These are phyloP conservation scores for Penicillium sp. DNA, from an alignment of 2,329 filamentous ascomycete species.

Conservation along the genomic window DNA sequence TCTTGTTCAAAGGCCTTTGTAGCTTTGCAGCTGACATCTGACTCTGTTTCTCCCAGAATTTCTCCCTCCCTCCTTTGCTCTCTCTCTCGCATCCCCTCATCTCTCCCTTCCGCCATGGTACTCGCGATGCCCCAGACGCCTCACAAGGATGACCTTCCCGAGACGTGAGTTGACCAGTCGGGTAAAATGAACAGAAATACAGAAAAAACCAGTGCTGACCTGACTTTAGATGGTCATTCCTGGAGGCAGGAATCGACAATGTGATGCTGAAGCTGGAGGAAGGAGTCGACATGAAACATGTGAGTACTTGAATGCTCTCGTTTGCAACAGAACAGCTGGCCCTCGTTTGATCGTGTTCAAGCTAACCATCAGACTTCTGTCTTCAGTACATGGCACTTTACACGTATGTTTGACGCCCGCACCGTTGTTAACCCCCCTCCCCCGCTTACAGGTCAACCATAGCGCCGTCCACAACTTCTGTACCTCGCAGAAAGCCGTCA, in stretches of 20 bases:
- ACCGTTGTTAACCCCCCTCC: slow-evolving; percentile 26
- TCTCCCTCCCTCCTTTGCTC: neutral
- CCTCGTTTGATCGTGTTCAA: neutral
- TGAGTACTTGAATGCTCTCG: slow-evolving; percentile 39
- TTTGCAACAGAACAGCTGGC: neutral
- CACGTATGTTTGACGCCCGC: slow-evolving; percentile 60
- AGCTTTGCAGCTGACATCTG: neutral
- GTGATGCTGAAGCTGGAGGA: slow-evolving; percentile 93
- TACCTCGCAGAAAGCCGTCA: slow-evolving; percentile 91
- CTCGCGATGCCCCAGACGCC: slow-evolving; percentile 50
- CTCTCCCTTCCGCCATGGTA: slow-evolving; percentile 35
- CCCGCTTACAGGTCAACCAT: slow-evolving; percentile 25
- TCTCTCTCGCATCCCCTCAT: neutral
- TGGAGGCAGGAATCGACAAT: slow-evolving; percentile 83
- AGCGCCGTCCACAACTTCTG: slow-evolving; percentile 98
- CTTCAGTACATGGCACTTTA: slow-evolving; percentile 91
- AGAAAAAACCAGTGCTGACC: slow-evolving; percentile 20
- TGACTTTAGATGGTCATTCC: slow-evolving; percentile 76
- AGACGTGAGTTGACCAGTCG: slow-evolving; percentile 58
- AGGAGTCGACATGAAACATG: slow-evolving; percentile 90
- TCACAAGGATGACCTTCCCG: slow-evolving; percentile 62
- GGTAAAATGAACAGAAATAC: neutral
- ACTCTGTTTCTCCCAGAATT: neutral
- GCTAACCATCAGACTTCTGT: slow-evolving; percentile 20
- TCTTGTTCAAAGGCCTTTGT: too few relatives aligned